These are phyloP conservation scores for Triticum timopheevii DNA, from an alignment of 176 grass and related monocot species.

Conservation along the genomic window DNA sequence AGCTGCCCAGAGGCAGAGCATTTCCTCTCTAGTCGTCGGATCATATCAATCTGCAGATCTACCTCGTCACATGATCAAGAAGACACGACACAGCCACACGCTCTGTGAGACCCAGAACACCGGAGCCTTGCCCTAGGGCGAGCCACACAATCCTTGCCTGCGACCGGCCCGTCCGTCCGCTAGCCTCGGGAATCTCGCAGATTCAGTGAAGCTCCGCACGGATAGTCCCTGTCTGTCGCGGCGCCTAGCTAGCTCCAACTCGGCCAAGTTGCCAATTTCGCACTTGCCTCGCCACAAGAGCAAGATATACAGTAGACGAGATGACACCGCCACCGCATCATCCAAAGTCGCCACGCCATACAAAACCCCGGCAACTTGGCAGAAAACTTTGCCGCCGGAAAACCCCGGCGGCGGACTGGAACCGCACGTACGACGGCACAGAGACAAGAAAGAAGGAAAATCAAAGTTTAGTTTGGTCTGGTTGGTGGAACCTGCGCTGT, in stretches of 20 bases:
- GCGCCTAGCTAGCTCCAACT: background rate
- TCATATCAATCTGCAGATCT: too few relatives aligned
- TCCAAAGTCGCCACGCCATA: background rate
- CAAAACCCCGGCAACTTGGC: background rate
- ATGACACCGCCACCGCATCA: too few relatives aligned
- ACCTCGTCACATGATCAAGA: too few relatives aligned
- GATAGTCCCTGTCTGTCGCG: background rate
- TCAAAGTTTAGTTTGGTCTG: background rate
- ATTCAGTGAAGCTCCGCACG: background rate
- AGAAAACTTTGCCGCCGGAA: too few relatives aligned
- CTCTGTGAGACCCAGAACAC: too few relatives aligned
- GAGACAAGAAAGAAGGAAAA: background rate
- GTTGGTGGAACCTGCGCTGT: background rate
- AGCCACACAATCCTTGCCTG: too few relatives aligned
- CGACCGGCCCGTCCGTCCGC: too few relatives aligned
- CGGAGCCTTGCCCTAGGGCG: too few relatives aligned
- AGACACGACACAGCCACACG: too few relatives aligned
- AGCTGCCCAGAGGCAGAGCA: background rate
- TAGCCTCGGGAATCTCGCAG: background rate
- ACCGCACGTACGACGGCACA: background rate
- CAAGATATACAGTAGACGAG: background rate
- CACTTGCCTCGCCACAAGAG: background rate
- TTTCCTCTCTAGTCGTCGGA: background rate
- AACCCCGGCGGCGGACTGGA: background rate
- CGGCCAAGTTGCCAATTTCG: background rate